phyloP scores from a whole-genome alignment of 2,329 filamentous ascomycete genomes.

The Talaromyces sp. region DNA sequence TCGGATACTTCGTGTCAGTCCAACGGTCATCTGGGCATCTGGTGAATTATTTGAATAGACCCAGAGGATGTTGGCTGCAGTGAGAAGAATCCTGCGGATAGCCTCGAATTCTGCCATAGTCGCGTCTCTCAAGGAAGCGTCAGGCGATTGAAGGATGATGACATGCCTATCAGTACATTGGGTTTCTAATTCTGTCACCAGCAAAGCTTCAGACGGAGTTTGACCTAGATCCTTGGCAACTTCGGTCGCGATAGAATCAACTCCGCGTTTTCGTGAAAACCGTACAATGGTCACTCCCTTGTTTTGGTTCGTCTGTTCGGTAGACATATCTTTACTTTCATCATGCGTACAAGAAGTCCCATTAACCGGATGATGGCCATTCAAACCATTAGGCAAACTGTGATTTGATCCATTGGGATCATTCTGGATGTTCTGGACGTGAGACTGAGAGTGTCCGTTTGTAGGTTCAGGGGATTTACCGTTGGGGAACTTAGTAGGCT shows the following conservation, averaged over 20 bases:
- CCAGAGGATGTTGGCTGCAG: conserved; percentile 27
- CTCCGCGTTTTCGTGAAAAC: neutral
- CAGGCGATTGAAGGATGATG: conserved; percentile 14
- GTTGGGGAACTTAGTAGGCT: neutral
- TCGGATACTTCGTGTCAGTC: conserved; percentile 28
- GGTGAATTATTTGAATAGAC: conserved; percentile 26
- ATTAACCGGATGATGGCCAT: neutral
- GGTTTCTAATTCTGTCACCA: neutral
- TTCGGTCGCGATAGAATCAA: neutral
- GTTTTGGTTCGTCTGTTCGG: neutral
- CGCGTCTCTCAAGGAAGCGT: neutral
- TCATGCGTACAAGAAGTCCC: neutral
- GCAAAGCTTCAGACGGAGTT: neutral
- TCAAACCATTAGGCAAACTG: neutral
- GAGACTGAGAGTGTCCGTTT: neutral
- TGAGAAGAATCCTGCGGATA: conserved; percentile 25
- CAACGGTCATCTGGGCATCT: conserved; percentile 32
- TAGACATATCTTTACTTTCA: neutral
- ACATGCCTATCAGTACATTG: neutral
- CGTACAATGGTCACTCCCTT: neutral
- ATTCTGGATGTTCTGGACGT: neutral
- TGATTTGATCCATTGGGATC: neutral
- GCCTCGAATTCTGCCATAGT: neutral
- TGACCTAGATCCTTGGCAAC: neutral
- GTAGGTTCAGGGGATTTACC: neutral